Conservation (phyloP, 345 rosid genomes). For the Eucalyptus leucophloia region DNA sequence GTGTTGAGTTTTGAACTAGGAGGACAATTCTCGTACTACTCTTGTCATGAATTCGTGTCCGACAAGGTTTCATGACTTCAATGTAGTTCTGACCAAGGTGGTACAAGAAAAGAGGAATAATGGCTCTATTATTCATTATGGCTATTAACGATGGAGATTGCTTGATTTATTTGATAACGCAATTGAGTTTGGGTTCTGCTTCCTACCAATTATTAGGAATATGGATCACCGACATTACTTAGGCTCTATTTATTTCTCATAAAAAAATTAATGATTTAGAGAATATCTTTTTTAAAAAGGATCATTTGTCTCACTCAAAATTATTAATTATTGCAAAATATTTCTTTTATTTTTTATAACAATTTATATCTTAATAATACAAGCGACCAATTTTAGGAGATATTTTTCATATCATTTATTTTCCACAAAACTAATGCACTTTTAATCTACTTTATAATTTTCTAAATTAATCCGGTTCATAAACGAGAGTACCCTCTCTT, state of each 20-base stretch:
- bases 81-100: background rate
- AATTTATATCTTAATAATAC: no score
- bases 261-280: background rate
- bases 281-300: fast-evolving
- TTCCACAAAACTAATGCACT: background rate
- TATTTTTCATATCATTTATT: background rate
- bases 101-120: background rate
- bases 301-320: fast-evolving
- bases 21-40: background rate
- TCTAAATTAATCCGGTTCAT: background rate
- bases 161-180: background rate
- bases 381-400: no score
- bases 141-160: background rate
- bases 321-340: no score
- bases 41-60: background rate
- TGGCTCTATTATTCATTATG: background rate
- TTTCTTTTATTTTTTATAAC: no score
- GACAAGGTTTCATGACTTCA: background rate
- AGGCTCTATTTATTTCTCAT: background rate
- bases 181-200: background rate
- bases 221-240: background rate
- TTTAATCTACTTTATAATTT: background rate
- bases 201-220: background rate
- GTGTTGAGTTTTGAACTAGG: background rate
- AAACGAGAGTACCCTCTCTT: background rate